These are phyloP conservation scores for Claviceps africana DNA, from an alignment of 2,329 filamentous ascomycete genomes.

Conservation along the genomic window DNA sequence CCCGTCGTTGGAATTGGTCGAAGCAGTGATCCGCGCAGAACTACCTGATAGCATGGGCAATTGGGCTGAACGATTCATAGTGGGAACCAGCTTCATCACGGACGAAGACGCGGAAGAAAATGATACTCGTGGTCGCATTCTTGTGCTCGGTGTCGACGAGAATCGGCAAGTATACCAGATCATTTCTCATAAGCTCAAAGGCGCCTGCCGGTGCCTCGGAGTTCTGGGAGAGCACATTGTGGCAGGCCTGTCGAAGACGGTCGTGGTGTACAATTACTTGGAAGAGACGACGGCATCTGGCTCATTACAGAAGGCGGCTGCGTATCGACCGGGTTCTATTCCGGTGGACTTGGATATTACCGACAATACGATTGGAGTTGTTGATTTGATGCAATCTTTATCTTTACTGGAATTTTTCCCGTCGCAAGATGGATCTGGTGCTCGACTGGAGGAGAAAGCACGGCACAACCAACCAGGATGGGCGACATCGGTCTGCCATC, in stretches of 20 bases:
- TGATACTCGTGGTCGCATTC: slow-evolving; percentile 53
- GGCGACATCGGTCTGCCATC: slow-evolving; percentile 62
- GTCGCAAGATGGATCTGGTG: slow-evolving; percentile 39
- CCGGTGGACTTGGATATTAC: slow-evolving; percentile 69
- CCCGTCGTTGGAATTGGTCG: slow-evolving; percentile 55
- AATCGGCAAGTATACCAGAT: slow-evolving; percentile 62
- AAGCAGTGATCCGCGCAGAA: slow-evolving; percentile 67
- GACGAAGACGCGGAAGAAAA: slow-evolving; percentile 40
- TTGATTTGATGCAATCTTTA: slow-evolving; percentile 88
- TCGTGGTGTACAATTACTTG: slow-evolving; percentile 43
- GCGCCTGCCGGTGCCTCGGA: slow-evolving; percentile 66
- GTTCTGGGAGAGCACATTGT: slow-evolving; percentile 67
- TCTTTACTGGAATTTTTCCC: slow-evolving; percentile 60
- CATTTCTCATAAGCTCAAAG: slow-evolving; percentile 54
- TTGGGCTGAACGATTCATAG: slow-evolving; percentile 64
- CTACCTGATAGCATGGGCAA: slow-evolving; percentile 45
- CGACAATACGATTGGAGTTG: slow-evolving; percentile 64
- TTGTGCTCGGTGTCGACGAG: slow-evolving; percentile 71
- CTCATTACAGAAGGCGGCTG: slow-evolving; percentile 54
- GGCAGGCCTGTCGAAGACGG: slow-evolving; percentile 78
- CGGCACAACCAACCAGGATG: slow-evolving; percentile 72
- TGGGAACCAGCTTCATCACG: slow-evolving; percentile 69
- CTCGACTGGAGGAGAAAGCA: slow-evolving; percentile 57
- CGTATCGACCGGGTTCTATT: slow-evolving; percentile 69
- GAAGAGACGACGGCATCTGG: slow-evolving; percentile 42